phyloP scores from a whole-genome alignment of 139 green algal species.

The Picochlorum sp. region DNA sequence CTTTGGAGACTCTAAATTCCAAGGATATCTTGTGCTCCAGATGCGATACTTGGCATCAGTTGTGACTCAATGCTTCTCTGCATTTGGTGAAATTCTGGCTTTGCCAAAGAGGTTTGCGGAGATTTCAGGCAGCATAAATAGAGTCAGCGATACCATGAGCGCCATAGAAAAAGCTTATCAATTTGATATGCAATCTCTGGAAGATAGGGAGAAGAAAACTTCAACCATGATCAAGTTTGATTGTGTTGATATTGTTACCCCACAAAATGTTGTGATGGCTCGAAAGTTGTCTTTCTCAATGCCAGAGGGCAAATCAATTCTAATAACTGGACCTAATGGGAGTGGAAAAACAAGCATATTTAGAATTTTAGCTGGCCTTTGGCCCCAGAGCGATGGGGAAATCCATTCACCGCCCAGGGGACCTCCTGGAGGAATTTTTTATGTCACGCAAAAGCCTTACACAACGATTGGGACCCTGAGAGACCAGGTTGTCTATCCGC shows the following conservation, averaged over 20 bases:
- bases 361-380: conserved; percentile 49
- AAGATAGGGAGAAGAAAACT: background rate
- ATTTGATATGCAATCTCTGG: conserved; percentile 11
- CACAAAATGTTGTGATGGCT: conserved; percentile 38
- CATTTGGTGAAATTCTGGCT: conserved; percentile 66
- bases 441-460: conserved; percentile 58
- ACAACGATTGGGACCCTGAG: conserved; percentile 49
- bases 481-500: conserved; percentile 55
- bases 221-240: conserved; percentile 15
- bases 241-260: conserved; percentile 41
- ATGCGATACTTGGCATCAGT: conserved; percentile 69
- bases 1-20: conserved; percentile 20
- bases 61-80: conserved; percentile 61
- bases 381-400: conserved; percentile 35
- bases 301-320: conserved; percentile 27
- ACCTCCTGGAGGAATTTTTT: conserved; percentile 35
- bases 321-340: conserved; percentile 56
- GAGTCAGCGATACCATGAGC: conserved; percentile 44
- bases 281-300: conserved; percentile 35
- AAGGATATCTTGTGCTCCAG: conserved; percentile 56
- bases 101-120: conserved; percentile 60
- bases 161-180: conserved; percentile 35
- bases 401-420: conserved; percentile 15
- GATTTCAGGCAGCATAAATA: conserved; percentile 48
- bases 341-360: conserved; percentile 45